These are phyloP conservation scores for Aspergillus sp. DNA, from an alignment of 2,329 filamentous ascomycete genomes.

Conservation along the genomic window DNA sequence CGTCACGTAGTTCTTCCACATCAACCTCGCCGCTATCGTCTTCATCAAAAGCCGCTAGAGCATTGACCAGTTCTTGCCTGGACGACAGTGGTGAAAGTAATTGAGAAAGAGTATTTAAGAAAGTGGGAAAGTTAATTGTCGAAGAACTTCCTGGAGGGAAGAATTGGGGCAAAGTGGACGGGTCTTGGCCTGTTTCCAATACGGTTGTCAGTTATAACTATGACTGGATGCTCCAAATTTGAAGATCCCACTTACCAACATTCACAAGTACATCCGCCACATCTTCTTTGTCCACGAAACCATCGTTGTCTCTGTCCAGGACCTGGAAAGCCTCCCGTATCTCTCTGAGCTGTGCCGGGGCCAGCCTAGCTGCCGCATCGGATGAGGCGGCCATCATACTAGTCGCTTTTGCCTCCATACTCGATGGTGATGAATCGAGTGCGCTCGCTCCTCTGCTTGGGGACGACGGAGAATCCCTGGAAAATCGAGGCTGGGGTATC, in stretches of 20 bases:
- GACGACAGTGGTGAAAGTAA: slow-evolving; percentile 74
- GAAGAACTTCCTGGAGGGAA: slow-evolving; percentile 72
- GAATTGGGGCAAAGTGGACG: slow-evolving; percentile 73
- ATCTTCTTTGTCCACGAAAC: slow-evolving; percentile 76
- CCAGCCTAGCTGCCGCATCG: slow-evolving; percentile 54
- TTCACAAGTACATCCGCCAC: slow-evolving; percentile 85
- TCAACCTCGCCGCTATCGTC: slow-evolving; percentile 94
- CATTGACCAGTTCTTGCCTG: slow-evolving; percentile 76
- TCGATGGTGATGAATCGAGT: slow-evolving; percentile 29
- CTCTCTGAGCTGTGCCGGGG: slow-evolving; percentile 78
- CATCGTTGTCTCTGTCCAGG: slow-evolving; percentile 84
- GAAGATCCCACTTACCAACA: slow-evolving; percentile 57
- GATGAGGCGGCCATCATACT: slow-evolving; percentile 25
- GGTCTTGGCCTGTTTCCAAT: slow-evolving; percentile 66
- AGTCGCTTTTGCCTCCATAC: slow-evolving; percentile 25
- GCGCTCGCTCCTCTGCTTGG: slow-evolving; percentile 37
- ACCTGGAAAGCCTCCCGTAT: slow-evolving; percentile 93
- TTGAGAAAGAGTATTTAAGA: slow-evolving; percentile 77
- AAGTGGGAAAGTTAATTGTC: slow-evolving; percentile 79
- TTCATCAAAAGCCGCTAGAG: slow-evolving; percentile 93
- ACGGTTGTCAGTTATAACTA: neutral
- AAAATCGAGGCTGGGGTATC: slow-evolving; percentile 35
- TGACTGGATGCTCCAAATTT: neutral
- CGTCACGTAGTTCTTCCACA: slow-evolving; percentile 75
- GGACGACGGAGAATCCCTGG: slow-evolving; percentile 39